Conservation (phyloP, 257 asterid genomes). For the Scutellaria barbata region DNA sequence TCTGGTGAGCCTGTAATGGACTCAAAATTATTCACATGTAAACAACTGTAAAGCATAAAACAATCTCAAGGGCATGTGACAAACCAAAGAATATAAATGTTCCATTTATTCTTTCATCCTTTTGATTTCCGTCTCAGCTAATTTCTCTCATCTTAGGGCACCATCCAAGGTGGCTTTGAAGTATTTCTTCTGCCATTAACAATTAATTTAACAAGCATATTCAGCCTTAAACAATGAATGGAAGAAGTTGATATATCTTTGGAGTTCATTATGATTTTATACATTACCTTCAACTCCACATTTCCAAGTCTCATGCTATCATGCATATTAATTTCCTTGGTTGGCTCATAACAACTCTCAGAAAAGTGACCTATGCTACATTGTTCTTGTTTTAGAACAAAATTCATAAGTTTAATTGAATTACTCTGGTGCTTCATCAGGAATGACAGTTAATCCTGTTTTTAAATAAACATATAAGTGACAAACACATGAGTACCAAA, state of each 20-base stretch:
- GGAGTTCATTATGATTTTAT: conserved; percentile 28
- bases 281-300: conserved; percentile 46
- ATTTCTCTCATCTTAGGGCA: conserved; percentile 54
- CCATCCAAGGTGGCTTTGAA: conserved; percentile 52
- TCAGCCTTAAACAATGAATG: conserved; percentile 26
- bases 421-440: conserved; percentile 61
- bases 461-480: conserved; percentile 35
- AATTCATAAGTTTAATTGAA: conserved; percentile 39
- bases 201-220: conserved; percentile 29
- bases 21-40: conserved; percentile 21
- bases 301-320: conserved; percentile 38
- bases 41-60: not conserved
- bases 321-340: conserved; percentile 39
- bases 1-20: conserved; percentile 56
- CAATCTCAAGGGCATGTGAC: conserved; percentile 24
- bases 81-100: conserved; percentile 55
- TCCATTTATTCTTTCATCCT: conserved; percentile 60
- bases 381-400: conserved; percentile 42
- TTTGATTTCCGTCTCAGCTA: conserved; percentile 56
- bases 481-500: conserved; percentile 36
- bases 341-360: conserved; percentile 43
- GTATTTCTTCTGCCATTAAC: conserved; percentile 54
- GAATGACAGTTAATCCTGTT: conserved; percentile 78
- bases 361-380: conserved; percentile 41
- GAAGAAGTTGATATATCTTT: not conserved